A percentile compares a stretch with the other conserved stretches of the same genome.
Conservation (phyloP, 106 monocot genomes). For the Triglochin maritima region DNA sequence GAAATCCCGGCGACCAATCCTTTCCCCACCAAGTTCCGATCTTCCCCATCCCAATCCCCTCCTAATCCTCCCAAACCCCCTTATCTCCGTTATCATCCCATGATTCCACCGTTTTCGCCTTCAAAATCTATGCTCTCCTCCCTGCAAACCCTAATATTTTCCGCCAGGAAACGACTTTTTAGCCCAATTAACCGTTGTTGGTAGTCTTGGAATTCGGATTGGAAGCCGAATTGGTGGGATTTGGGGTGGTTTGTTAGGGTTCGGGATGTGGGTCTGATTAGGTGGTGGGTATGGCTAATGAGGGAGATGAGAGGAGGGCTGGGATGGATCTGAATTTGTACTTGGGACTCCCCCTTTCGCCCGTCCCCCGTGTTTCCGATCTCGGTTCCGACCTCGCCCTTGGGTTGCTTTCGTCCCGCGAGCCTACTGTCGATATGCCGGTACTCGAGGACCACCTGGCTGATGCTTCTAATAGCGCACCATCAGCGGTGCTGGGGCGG, state of each 20-base stretch:
- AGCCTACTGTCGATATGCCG: slow-evolving; percentile 13
- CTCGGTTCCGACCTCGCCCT: slow-evolving; percentile 74
- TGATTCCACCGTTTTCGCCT: no score
- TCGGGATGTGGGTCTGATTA: no score
- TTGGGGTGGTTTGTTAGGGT: not conserved
- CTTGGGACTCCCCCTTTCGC: slow-evolving; percentile 52
- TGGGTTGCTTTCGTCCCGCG: slow-evolving; percentile 15
- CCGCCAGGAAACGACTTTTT: no score
- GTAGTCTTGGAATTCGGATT: not conserved
- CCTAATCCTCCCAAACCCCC: no score
- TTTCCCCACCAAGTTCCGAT: no score
- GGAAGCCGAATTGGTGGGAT: not conserved
- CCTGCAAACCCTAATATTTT: no score
- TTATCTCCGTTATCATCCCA: no score
- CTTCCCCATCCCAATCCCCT: no score
- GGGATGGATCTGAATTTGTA: slow-evolving; percentile 79
- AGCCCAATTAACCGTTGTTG: no score
- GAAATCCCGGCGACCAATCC: no score
- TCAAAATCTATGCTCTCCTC: no score
- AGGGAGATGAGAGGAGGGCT: slow-evolving; percentile 22
- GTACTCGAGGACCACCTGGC: not conserved
- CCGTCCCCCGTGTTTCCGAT: slow-evolving; percentile 25
- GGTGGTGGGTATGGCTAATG: slow-evolving; percentile 1
- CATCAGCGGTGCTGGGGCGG: not conserved
- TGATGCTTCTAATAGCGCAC: not conserved